These are phyloP conservation scores for Colletotrichum eleusines DNA, from an alignment of 2,329 filamentous ascomycete species.

Conservation along the genomic window DNA sequence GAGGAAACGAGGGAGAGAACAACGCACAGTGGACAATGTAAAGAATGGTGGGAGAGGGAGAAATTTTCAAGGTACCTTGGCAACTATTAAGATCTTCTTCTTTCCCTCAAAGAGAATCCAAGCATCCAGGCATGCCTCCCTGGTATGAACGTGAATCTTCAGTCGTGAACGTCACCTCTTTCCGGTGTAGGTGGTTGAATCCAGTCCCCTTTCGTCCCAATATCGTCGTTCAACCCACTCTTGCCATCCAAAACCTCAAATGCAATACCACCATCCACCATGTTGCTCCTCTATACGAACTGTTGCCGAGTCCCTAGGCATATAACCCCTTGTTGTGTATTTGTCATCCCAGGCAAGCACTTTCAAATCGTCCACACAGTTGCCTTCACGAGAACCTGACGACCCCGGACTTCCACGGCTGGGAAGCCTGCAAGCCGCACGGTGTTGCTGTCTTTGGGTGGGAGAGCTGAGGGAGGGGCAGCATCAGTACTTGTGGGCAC, in stretches of 20 bases:
- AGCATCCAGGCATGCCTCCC: slow-evolving; percentile 24
- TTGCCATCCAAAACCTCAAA: neutral
- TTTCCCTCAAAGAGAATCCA: slow-evolving; percentile 19
- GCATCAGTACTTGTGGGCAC: slow-evolving; percentile 55
- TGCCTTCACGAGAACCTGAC: slow-evolving; percentile 81
- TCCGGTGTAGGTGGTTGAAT: slow-evolving; percentile 17
- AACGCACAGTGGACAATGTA: neutral
- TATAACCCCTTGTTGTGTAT: slow-evolving; percentile 13
- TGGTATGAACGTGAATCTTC: slow-evolving; percentile 41
- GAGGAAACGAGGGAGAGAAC: neutral
- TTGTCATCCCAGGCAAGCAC: neutral
- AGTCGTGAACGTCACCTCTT: slow-evolving; percentile 34
- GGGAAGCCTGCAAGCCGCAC: slow-evolving; percentile 83
- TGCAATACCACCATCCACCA: slow-evolving; percentile 9
- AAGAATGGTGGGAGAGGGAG: slow-evolving; percentile 28
- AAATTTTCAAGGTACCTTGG: slow-evolving; percentile 35
- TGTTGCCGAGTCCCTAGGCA: slow-evolving; percentile 7
- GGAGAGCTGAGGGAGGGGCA: slow-evolving; percentile 51
- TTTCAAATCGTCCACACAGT: slow-evolving; percentile 74
- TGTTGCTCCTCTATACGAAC: slow-evolving; percentile 8
- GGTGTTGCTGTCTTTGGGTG: slow-evolving; percentile 62
- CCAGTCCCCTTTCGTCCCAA: slow-evolving; percentile 17
- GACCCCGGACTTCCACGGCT: slow-evolving; percentile 79
- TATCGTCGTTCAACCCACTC: slow-evolving; percentile 1
- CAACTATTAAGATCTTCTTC: slow-evolving; percentile 25